These are phyloP conservation scores for Spiraea crenata DNA, from an alignment of 331 rosid species.

Conservation along the genomic window DNA sequence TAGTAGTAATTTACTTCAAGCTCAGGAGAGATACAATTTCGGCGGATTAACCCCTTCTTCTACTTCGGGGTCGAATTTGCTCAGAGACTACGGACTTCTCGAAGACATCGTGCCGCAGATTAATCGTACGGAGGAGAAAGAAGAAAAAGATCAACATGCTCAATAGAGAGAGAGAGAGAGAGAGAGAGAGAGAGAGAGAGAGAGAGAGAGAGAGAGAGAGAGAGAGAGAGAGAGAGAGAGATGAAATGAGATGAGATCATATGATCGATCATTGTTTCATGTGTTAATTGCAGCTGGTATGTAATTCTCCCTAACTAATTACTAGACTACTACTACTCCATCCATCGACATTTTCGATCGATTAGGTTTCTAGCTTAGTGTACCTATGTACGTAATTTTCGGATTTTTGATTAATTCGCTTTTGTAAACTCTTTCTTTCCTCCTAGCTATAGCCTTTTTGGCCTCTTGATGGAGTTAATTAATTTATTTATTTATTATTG, in stretches of 20 bases:
- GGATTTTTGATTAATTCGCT: neutral
- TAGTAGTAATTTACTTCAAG: slow-evolving; percentile 27
- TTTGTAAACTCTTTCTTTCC: neutral
- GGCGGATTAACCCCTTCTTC: slow-evolving; percentile 16
- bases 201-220: neutral
- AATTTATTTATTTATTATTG: slow-evolving; percentile 17
- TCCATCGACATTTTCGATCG: neutral
- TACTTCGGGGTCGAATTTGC: slow-evolving; percentile 23
- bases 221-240: neutral
- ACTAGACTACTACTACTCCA: neutral
- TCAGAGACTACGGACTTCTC: slow-evolving; percentile 71
- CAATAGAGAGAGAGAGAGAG: neutral
- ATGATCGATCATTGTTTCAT: neutral
- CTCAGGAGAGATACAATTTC: slow-evolving; percentile 24
- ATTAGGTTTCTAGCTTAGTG: neutral
- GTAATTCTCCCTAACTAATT: slow-evolving; percentile 26
- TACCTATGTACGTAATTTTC: neutral
- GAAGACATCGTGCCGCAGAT: slow-evolving; percentile 71
- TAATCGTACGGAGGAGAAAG: slow-evolving; percentile 27
- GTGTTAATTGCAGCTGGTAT: slow-evolving; percentile 15
- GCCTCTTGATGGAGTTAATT: slow-evolving; percentile 23
- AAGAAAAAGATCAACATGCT: slow-evolving; percentile 1
- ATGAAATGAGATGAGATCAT: too few species aligned
- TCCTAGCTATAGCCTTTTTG: slow-evolving; percentile 12
- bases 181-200: neutral